phyloP scores from a whole-genome alignment of 257 asterid species.

The Ajuga chamaepitys region DNA sequence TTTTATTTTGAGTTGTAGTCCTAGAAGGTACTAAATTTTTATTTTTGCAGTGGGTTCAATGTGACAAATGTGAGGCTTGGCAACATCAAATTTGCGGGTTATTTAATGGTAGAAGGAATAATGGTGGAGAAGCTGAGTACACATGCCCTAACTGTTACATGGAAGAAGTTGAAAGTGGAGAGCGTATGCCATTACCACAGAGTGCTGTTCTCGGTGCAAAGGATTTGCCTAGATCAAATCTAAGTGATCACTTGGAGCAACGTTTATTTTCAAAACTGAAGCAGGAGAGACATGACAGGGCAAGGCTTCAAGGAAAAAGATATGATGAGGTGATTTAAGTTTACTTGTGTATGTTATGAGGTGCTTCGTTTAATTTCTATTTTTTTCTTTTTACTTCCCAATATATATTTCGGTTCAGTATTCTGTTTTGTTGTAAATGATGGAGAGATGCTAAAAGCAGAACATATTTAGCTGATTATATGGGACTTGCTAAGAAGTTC shows the following conservation, averaged over 20 bases:
- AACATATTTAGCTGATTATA: neutral
- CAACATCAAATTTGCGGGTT: constrained; percentile 98
- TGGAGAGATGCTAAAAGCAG: neutral
- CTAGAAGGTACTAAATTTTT: constrained; percentile 15
- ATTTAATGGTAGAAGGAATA: constrained; percentile 96
- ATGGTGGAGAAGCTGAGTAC: constrained; percentile 97
- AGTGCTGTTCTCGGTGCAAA: constrained; percentile 99
- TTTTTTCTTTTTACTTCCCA: neutral
- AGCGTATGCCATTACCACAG: constrained; percentile 79
- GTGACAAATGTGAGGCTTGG: constrained; percentile 99
- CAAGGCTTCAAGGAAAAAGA: constrained; percentile 66
- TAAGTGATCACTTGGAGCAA: constrained; percentile 90
- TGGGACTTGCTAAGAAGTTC: neutral
- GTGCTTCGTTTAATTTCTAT: neutral
- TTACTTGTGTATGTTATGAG: neutral
- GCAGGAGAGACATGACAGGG: constrained; percentile 86
- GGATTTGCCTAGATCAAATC: constrained; percentile 87
- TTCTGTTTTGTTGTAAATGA: neutral
- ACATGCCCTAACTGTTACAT: constrained; percentile 97
- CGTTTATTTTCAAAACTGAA: constrained; percentile 62
- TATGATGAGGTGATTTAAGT: constrained; percentile 69
- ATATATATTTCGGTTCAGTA: neutral
- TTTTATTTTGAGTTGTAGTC: constrained; percentile 1
- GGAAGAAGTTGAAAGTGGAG: constrained; percentile 87
- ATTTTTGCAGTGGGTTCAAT: constrained; percentile 96